These are phyloP conservation scores for Rosa chinensis DNA, from an alignment of 306 rosid species.

Conservation along the genomic window DNA sequence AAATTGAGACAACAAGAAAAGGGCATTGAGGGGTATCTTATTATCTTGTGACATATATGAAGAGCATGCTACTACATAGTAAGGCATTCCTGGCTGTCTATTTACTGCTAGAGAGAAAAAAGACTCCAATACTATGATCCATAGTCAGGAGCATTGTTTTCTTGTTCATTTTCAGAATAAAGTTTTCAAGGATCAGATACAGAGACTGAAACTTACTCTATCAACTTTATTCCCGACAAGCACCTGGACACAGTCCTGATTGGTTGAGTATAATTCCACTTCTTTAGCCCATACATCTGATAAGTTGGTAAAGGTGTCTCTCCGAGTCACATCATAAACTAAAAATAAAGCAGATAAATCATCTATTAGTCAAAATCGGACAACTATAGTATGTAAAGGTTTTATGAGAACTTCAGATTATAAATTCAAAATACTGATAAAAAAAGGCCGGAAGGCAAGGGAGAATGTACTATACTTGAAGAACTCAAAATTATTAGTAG, in stretches of 20 bases:
- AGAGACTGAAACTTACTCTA: slow-evolving; percentile 53
- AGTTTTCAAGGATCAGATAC: slow-evolving; percentile 6
- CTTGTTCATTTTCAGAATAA: slow-evolving; percentile 16
- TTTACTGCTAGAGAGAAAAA: too few relatives aligned
- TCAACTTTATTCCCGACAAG: slow-evolving; percentile 98
- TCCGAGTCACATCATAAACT: slow-evolving; percentile 91
- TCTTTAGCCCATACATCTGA: slow-evolving; percentile 94
- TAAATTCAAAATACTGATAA: not conserved
- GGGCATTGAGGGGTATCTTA: not conserved
- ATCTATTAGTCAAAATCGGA: not conserved
- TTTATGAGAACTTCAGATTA: not conserved
- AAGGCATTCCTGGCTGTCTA: not conserved
- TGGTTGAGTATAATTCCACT: slow-evolving; percentile 80
- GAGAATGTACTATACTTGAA: not conserved
- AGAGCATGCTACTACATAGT: not conserved
- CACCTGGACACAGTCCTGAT: slow-evolving; percentile 80
- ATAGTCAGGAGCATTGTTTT: slow-evolving; percentile 3
- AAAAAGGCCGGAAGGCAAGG: not conserved
- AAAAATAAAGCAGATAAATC: slow-evolving; percentile 1
- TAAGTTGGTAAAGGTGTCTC: slow-evolving; percentile 80
- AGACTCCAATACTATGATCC: not conserved
- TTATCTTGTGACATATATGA: too few relatives aligned
- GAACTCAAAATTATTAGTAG: not conserved
- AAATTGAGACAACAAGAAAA: not conserved
- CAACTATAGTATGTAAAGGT: not conserved